These are phyloP conservation scores for Meredithiella fracta DNA, from an alignment of 2,329 filamentous ascomycete genomes.

Conservation along the genomic window DNA sequence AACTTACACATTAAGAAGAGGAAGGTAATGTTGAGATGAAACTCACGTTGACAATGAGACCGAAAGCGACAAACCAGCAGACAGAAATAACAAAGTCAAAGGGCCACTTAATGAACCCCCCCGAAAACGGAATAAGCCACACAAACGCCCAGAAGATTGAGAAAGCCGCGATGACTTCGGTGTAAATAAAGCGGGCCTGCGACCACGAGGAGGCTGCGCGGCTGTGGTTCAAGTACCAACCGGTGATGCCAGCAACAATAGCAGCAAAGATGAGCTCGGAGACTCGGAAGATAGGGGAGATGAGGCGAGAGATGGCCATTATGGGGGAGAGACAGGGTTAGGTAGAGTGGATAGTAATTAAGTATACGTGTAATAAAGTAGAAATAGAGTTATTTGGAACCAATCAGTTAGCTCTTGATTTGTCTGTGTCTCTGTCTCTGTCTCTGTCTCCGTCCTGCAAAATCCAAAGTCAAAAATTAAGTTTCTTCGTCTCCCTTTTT, in stretches of 20 bases:
- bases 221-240: slow-evolving; percentile 42
- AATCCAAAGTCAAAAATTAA: too few relatives aligned
- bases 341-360: background rate
- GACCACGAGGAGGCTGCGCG: slow-evolving; percentile 33
- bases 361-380: too few relatives aligned
- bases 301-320: slow-evolving; percentile 3
- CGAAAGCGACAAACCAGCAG: slow-evolving; percentile 55
- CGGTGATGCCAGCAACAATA: slow-evolving; percentile 55
- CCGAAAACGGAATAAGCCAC: slow-evolving; percentile 55
- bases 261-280: slow-evolving; percentile 50
- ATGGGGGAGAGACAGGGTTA: background rate
- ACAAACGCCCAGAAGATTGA: slow-evolving; percentile 53
- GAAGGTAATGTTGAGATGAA: background rate
- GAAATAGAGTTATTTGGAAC: too few relatives aligned
- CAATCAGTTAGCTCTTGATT: too few relatives aligned
- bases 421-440: too few relatives aligned
- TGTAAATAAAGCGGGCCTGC: slow-evolving; percentile 54
- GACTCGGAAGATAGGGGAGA: slow-evolving; percentile 24
- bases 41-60: slow-evolving; percentile 45
- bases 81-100: slow-evolving; percentile 52
- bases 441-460: too few relatives aligned
- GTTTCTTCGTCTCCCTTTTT: background rate
- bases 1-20: too few relatives aligned
- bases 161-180: slow-evolving; percentile 52
- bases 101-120: slow-evolving; percentile 52